Evolutionary conservation across 176 grass and related monocot genomes (phyloP).

Genomic region (Triticum monococcum): DNA sequence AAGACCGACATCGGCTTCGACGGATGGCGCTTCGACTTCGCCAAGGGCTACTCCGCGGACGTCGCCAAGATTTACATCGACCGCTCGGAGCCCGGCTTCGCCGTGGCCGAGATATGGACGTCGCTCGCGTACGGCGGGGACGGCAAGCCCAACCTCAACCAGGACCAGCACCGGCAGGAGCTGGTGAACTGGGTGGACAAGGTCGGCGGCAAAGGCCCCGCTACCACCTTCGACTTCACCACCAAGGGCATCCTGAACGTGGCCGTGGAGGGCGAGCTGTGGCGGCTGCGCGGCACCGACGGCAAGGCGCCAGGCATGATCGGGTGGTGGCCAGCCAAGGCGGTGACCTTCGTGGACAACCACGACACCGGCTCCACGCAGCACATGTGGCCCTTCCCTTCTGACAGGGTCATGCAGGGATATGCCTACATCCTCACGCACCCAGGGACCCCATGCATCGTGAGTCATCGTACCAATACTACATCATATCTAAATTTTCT

Average conservation of each 20-base stretch:
- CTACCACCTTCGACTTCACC: not conserved
- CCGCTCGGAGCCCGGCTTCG: not conserved
- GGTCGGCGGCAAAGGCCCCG: not conserved
- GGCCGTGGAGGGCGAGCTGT: not conserved
- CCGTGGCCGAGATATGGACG: conserved; percentile 15
- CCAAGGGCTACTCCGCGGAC: conserved; percentile 6
- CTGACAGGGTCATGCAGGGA: conserved; percentile 9
- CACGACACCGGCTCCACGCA: conserved; percentile 11
- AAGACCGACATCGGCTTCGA: conserved; percentile 10
- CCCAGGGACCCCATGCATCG: not conserved
- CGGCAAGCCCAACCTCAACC: not conserved
- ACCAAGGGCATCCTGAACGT: too few relatives aligned
- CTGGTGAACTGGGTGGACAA: not conserved
- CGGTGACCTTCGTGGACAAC: conserved; percentile 16
- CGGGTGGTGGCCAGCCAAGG: not conserved
- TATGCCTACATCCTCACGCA: conserved; percentile 12
- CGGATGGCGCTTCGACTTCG: conserved; percentile 4
- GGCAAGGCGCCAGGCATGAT: conserved; percentile 19
- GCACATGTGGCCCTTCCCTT: conserved; percentile 5
- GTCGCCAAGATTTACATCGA: conserved; percentile 13
- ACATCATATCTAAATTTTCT: too few relatives aligned
- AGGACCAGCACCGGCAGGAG: conserved; percentile 16
- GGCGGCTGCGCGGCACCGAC: not conserved
- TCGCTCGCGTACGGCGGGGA: not conserved
- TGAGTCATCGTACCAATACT: too few relatives aligned